phyloP scores from a whole-genome alignment of 2,329 filamentous ascomycete genomes.

The Calcarisporium arbuscula region DNA sequence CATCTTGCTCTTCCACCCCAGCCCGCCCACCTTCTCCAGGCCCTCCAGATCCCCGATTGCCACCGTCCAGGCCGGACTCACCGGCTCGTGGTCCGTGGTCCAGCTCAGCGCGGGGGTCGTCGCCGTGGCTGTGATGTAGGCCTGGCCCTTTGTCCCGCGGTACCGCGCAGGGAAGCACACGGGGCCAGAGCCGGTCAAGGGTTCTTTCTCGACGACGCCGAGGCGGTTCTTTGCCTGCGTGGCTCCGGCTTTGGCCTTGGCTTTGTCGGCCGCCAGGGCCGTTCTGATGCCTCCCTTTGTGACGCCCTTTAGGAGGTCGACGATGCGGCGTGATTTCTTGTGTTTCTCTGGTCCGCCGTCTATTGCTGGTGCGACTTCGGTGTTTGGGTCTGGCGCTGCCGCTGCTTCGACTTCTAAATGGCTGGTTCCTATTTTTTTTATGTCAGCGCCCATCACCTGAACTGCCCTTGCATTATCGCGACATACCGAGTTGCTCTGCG shows the following conservation, averaged over 20 bases:
- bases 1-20: constrained; percentile 80
- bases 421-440: constrained; percentile 36
- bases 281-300: constrained; percentile 69
- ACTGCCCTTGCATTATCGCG: neutral
- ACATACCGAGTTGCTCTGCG: constrained; percentile 28
- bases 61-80: constrained; percentile 62
- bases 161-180: constrained; percentile 70
- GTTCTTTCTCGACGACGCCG: constrained; percentile 53
- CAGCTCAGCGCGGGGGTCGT: constrained; percentile 64
- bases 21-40: constrained; percentile 71
- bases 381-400: constrained; percentile 37
- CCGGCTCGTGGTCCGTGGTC: constrained; percentile 45
- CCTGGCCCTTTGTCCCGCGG: constrained; percentile 64
- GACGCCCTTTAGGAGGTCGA: constrained; percentile 61
- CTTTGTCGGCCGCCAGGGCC: constrained; percentile 62
- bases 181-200: constrained; percentile 50
- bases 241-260: constrained; percentile 55
- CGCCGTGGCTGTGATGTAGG: constrained; percentile 61
- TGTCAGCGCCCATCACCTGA: neutral
- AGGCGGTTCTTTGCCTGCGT: constrained; percentile 63
- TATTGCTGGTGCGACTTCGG: constrained; percentile 27
- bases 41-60: constrained; percentile 65
- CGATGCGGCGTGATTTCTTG: constrained; percentile 37
- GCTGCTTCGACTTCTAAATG: constrained; percentile 61
- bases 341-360: no score